phyloP scores from a whole-genome alignment of 371 early-diverging fungal genomes.

The Coemansia sp. region DNA sequence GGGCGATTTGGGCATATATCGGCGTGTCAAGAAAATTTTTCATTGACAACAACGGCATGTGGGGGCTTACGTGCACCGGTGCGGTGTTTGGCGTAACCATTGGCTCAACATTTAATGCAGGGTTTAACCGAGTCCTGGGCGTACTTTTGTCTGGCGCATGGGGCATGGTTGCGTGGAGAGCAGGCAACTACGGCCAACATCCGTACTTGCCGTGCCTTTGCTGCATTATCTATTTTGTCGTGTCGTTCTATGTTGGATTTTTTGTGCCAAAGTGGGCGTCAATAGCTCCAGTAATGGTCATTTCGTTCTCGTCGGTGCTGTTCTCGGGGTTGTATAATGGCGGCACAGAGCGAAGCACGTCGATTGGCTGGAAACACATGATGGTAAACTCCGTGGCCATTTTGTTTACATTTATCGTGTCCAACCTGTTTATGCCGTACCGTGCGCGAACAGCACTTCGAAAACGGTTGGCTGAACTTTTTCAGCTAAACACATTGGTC shows the following conservation, averaged over 20 bases:
- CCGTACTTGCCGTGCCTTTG: conserved; percentile 25
- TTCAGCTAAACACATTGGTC: conserved; percentile 29
- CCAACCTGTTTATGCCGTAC: conserved; percentile 42
- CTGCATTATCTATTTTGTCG: conserved; percentile 32
- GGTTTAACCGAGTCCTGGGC: conserved; percentile 26
- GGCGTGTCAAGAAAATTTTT: conserved; percentile 22
- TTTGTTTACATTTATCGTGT: conserved; percentile 31
- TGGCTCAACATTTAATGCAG: conserved; percentile 34
- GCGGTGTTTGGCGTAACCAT: conserved; percentile 39
- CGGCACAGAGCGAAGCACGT: conserved; percentile 7
- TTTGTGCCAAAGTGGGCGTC: conserved; percentile 20
- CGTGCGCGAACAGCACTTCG: conserved; percentile 40
- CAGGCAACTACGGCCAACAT: conserved; percentile 12
- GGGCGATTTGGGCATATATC: conserved; percentile 39
- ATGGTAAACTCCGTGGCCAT: conserved; percentile 38
- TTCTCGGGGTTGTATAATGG: conserved; percentile 19
- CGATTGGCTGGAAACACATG: conserved; percentile 38
- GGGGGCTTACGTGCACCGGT: conserved; percentile 37
- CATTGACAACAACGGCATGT: conserved; percentile 17
- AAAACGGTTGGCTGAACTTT: conserved; percentile 20
- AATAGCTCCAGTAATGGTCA: conserved; percentile 29
- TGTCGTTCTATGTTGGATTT: conserved; percentile 23
- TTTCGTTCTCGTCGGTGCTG: conserved; percentile 36
- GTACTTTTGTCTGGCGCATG: conserved; percentile 24
- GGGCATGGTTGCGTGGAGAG: conserved; percentile 41